Base-by-base conservation (phyloP, 805 yeast genomes). In the Tetrapisispora pingtungensis region DNA sequence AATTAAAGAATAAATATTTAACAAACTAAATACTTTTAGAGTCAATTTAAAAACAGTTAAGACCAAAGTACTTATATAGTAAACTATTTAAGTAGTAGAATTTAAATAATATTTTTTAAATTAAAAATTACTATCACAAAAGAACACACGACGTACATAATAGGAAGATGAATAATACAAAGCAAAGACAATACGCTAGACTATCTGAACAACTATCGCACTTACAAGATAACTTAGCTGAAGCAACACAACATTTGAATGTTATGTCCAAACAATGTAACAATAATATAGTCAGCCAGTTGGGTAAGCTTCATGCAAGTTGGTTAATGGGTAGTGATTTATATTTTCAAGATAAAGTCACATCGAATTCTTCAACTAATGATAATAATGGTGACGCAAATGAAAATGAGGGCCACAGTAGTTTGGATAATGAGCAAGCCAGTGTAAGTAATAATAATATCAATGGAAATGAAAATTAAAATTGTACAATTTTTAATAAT, bases 241-340 rank as follows among this genome's bases (percentile, higher is more conserved):
- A 49, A 22, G 59, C 65, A 2, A 49, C 54, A n/a, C 44, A 43
- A 15, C 62, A 60, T 30, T 41, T 62, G 41, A 54, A 55, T 18
- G 44, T 49, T 10, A 53, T 61, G 64, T 57, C 65, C 10, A 46
- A 43, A n/a, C 64, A 60, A 33, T 58, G 65, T 41, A 57, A 58
- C 19, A 49, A 54, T 27, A 56, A 60, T 39, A 42, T 61, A 28
- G 55, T 62, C 7, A 59, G 58, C 12, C 64, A 60, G 40, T 41
- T 62, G 20, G 67, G 67, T 7, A 58, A 57, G 39, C 49, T 57
- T 1, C 59, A 61, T 36, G 59, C 64, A 3, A 53, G 61, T 43
- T 57, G 61, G 59, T 52, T 62, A 34, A 56, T 60, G 24, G 60
- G 64, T 10, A 55, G 64, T 20, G 61, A 61, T 50, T 56, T 46